A percentile compares a stretch with the other conserved stretches of the same genome.
Conservation (phyloP, 306 rosid species). For the Quercus gilva region DNA sequence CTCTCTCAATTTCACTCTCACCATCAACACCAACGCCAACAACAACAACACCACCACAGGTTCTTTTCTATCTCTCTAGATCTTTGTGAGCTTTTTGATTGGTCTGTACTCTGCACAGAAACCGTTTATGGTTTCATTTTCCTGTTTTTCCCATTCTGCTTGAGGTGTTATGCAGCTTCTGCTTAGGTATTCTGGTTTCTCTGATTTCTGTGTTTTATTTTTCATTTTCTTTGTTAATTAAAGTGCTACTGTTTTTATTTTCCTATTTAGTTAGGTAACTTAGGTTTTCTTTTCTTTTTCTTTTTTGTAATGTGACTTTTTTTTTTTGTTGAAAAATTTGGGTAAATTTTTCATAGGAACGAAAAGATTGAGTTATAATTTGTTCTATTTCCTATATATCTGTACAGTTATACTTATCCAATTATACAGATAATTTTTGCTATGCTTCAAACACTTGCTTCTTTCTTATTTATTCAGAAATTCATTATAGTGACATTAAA, state of each 20-base stretch:
- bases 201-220: background rate
- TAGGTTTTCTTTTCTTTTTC: conserved; percentile 5
- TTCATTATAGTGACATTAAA: too few relatives aligned
- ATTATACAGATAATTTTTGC: too few relatives aligned
- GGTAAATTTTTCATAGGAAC: background rate
- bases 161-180: background rate
- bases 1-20: conserved; percentile 31
- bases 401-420: too few relatives aligned
- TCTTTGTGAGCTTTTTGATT: conserved; percentile 24
- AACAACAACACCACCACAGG: conserved; percentile 33
- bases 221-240: background rate
- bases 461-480: too few relatives aligned
- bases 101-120: too few relatives aligned
- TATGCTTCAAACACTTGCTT: too few relatives aligned
- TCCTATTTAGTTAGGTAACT: conserved; percentile 2
- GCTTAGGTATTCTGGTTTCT: background rate
- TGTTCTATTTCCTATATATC: background rate
- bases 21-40: background rate
- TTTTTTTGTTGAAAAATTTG: background rate
- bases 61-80: conserved; percentile 26
- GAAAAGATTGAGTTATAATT: background rate
- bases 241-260: background rate
- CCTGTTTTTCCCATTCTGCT: background rate
- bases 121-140: background rate
- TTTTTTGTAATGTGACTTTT: background rate